A percentile compares a stretch with the other conserved stretches of the same genome.
phyloP scores from a whole-genome alignment of 1,284 basidiomycete genomes.

The Stygiomarasmius scandens region DNA sequence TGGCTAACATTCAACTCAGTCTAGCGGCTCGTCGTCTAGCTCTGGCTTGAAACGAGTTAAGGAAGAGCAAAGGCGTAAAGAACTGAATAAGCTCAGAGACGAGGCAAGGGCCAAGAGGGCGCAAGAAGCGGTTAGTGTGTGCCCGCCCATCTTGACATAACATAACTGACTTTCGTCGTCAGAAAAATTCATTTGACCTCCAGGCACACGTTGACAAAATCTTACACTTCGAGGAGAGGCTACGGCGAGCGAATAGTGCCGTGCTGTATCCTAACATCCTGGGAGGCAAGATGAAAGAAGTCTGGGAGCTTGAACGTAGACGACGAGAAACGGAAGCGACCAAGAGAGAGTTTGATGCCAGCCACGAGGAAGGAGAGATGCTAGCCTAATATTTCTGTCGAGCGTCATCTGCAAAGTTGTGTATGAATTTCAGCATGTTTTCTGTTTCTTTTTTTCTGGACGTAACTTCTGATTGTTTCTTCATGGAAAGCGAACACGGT shows the following conservation, averaged over 20 bases:
- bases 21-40: conserved; percentile 55
- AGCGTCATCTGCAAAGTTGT: no score
- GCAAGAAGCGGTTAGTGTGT: conserved; percentile 56
- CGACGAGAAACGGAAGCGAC: conserved; percentile 27
- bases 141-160: conserved; percentile 1
- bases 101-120: conserved; percentile 64
- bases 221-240: conserved; percentile 59
- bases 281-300: conserved; percentile 61
- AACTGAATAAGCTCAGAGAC: conserved; percentile 70
- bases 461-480: no score
- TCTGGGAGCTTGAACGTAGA: conserved; percentile 35
- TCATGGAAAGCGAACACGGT: no score
- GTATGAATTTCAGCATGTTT: no score
- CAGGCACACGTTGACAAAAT: conserved; percentile 73
- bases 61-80: conserved; percentile 68
- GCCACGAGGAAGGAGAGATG: conserved; percentile 40
- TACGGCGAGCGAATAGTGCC: conserved; percentile 50
- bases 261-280: conserved; percentile 70
- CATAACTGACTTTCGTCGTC: conserved; percentile 8
- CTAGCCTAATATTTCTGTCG: neutral
- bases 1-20: conserved; percentile 27
- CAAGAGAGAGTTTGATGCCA: conserved; percentile 21
- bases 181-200: conserved; percentile 70
- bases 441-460: no score
- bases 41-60: conserved; percentile 66